A percentile compares a stretch with the other conserved stretches of the same genome.
phyloP scores from a whole-genome alignment of 202 grass and related monocot genomes.

The Setaria italica region DNA sequence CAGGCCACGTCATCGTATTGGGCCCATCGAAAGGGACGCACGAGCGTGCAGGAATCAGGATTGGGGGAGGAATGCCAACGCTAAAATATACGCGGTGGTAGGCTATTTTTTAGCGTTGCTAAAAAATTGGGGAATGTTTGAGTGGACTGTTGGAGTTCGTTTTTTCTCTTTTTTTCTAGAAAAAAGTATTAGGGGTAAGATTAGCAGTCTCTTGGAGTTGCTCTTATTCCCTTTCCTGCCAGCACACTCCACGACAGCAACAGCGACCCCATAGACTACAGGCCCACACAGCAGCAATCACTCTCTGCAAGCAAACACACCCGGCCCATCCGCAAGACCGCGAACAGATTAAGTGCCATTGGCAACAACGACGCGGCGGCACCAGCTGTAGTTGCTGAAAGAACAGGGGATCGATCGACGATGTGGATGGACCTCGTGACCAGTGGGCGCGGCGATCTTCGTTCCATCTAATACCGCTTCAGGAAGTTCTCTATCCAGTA shows the following conservation, averaged over 20 bases:
- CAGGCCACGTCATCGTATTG: no score
- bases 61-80: no score
- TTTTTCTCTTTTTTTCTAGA: no score
- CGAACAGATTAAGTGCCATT: neutral
- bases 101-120: no score
- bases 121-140: no score
- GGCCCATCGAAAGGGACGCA: no score
- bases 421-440: neutral
- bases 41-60: no score
- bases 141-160: no score
- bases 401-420: neutral
- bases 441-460: no score
- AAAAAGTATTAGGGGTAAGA: no score
- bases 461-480: constrained; percentile 8
- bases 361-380: neutral
- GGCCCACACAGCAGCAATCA: neutral
- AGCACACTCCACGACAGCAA: neutral
- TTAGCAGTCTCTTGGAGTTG: no score
- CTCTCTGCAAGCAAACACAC: neutral
- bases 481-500: constrained; percentile 52
- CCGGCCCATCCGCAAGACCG: neutral
- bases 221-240: neutral
- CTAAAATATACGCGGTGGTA: no score
- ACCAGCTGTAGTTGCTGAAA: neutral
- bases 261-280: neutral